Percentiles rank a stretch among this genome's conserved stretches.
These are phyloP conservation scores for Torulaspora gathmanii DNA, from an alignment of 805 yeast species.

Conservation along the genomic window DNA sequence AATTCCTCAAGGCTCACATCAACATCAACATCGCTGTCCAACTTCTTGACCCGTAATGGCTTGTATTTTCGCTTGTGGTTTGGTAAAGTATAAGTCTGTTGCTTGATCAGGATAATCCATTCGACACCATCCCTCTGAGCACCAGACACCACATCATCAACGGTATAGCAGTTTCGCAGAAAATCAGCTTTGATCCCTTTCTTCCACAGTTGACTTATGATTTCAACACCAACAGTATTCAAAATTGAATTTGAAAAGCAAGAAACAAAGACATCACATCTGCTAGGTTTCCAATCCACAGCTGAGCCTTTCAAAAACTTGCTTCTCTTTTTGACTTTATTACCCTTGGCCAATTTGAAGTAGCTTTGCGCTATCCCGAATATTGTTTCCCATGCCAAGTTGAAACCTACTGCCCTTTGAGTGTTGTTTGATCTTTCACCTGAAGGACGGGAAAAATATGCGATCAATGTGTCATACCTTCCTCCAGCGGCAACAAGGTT, in stretches of 20 bases:
- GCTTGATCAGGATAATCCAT: slow-evolving; percentile 75
- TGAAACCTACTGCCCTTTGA: slow-evolving; percentile 78
- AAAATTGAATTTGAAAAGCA: slow-evolving; percentile 56
- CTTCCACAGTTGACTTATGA: slow-evolving; percentile 66
- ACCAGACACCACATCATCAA: slow-evolving; percentile 61
- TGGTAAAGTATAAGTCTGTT: slow-evolving; percentile 40
- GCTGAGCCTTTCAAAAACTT: slow-evolving; percentile 35
- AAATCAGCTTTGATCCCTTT: slow-evolving; percentile 76
- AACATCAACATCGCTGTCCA: slow-evolving; percentile 54
- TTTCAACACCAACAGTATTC: slow-evolving; percentile 56
- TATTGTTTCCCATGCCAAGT: slow-evolving; percentile 67
- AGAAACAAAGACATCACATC: slow-evolving; percentile 81
- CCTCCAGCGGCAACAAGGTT: slow-evolving; percentile 85
- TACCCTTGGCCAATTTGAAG: slow-evolving; percentile 38
- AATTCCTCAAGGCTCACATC: slow-evolving; percentile 75
- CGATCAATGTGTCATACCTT: slow-evolving; percentile 72
- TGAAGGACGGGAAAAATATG: slow-evolving; percentile 58
- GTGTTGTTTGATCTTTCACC: slow-evolving; percentile 33
- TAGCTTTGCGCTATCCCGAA: slow-evolving; percentile 48
- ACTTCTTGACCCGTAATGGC: slow-evolving; percentile 67
- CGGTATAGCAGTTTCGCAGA: slow-evolving; percentile 40
- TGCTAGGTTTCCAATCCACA: slow-evolving; percentile 48
- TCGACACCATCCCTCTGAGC: slow-evolving; percentile 69
- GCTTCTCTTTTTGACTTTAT: slow-evolving; percentile 36
- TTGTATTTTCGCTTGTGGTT: slow-evolving; percentile 54